Percentiles rank a stretch among this genome's conserved stretches.
These are phyloP conservation scores for Brassica rapa DNA, from an alignment of 345 rosid species.

Conservation along the genomic window DNA sequence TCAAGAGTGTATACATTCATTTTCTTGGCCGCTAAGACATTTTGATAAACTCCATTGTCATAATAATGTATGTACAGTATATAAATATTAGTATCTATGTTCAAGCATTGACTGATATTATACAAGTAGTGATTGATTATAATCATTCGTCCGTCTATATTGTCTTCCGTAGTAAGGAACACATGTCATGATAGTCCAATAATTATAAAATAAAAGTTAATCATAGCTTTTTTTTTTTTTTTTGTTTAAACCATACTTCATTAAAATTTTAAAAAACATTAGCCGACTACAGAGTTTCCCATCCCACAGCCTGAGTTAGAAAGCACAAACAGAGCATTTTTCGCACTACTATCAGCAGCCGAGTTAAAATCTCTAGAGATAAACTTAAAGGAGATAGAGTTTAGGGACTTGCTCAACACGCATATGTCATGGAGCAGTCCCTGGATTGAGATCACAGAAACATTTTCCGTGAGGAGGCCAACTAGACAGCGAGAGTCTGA, in stretches of 20 bases:
- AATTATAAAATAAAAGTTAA: not conserved
- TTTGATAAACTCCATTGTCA: not conserved
- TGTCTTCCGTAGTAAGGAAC: constrained; percentile 22
- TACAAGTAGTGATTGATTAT: not conserved
- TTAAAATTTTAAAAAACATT: no score
- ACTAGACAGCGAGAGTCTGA: no score
- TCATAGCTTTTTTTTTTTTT: not conserved
- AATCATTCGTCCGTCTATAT: constrained; percentile 12
- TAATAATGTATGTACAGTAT: not conserved
- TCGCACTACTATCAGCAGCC: no score
- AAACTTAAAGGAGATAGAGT: no score
- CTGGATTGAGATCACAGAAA: no score
- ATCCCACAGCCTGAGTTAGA: no score
- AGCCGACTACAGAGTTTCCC: not conserved
- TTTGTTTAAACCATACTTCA: no score
- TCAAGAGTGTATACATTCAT: not conserved
- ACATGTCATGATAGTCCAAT: constrained; percentile 20
- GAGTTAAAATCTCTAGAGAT: no score
- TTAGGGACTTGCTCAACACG: no score
- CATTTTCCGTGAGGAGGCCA: no score
- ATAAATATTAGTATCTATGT: not conserved
- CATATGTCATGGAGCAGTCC: no score
- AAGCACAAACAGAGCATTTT: no score
- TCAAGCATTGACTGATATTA: not conserved
- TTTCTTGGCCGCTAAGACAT: constrained; percentile 32